A percentile compares a stretch with the other conserved stretches of the same genome.
Conservation (phyloP, 345 rosid species). For the Eucalyptus regnans region DNA sequence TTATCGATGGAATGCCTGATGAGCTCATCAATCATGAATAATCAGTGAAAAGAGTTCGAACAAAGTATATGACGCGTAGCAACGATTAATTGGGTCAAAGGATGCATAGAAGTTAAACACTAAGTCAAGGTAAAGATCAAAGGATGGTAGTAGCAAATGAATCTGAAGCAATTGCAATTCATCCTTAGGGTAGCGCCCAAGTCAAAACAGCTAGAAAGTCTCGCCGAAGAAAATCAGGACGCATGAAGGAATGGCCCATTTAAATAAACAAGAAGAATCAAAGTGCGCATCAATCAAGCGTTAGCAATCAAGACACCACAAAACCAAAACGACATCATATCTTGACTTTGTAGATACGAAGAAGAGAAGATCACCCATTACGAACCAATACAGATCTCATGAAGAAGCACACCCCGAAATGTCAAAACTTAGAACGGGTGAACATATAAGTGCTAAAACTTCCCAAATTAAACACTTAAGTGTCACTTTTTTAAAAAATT, state of each 20-base stretch:
- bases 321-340: background rate
- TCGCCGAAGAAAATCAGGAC: background rate
- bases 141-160: background rate
- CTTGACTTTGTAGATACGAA: background rate
- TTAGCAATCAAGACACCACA: background rate
- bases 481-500: accelerated
- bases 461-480: too few relatives aligned
- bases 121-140: background rate
- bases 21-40: background rate
- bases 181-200: background rate
- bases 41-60: accelerated
- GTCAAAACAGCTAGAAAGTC: background rate
- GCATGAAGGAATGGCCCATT: background rate
- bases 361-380: background rate
- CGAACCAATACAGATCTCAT: background rate
- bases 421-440: too few relatives aligned
- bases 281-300: background rate
- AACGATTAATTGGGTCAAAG: background rate
- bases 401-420: too few relatives aligned
- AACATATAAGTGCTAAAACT: too few relatives aligned
- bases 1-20: too few relatives aligned
- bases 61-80: accelerated
- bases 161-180: background rate
- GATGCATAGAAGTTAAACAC: background rate
- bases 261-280: background rate